Conservation (phyloP, 2,329 filamentous ascomycete genomes). For the Zarea fungicola region DNA sequence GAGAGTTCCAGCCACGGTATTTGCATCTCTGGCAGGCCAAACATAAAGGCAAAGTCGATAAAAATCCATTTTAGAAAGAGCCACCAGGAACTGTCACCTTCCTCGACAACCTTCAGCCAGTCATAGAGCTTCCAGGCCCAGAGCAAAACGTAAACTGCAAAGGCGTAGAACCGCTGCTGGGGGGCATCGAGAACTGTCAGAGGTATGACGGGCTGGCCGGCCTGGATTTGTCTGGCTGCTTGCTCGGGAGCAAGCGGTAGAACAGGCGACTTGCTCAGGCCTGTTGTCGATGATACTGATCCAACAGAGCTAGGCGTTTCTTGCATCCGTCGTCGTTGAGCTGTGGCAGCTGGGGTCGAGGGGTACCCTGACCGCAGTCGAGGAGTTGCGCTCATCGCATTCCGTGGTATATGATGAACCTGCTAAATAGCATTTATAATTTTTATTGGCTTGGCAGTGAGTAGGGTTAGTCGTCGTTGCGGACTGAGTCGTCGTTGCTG, state of each 20-base stretch:
- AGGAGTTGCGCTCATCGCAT: slow-evolving; percentile 81
- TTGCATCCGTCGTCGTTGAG: slow-evolving; percentile 29
- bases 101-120: slow-evolving; percentile 70
- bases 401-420: slow-evolving; percentile 29
- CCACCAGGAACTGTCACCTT: slow-evolving; percentile 81
- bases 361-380: slow-evolving; percentile 79
- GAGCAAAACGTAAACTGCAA: slow-evolving; percentile 70
- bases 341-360: slow-evolving; percentile 58
- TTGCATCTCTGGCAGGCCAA: slow-evolving; percentile 76
- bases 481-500: neutral
- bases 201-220: slow-evolving; percentile 66
- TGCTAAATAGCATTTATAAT: slow-evolving; percentile 4
- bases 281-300: slow-evolving; percentile 25
- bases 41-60: slow-evolving; percentile 81
- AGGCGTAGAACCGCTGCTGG: slow-evolving; percentile 81
- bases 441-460: no score
- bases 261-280: slow-evolving; percentile 25
- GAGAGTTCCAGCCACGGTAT: slow-evolving; percentile 97
- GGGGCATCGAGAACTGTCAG: slow-evolving; percentile 80
- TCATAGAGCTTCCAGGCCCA: slow-evolving; percentile 84
- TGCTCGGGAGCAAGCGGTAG: slow-evolving; percentile 46
- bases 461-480: no score
- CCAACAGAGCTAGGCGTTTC: slow-evolving; percentile 28
- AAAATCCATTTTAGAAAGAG: slow-evolving; percentile 91
- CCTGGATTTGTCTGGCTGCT: slow-evolving; percentile 21